A percentile compares a stretch with the other conserved stretches of the same genome.
Conservation (phyloP, 805 yeast genomes). For the Myxozyma sirexii region DNA sequence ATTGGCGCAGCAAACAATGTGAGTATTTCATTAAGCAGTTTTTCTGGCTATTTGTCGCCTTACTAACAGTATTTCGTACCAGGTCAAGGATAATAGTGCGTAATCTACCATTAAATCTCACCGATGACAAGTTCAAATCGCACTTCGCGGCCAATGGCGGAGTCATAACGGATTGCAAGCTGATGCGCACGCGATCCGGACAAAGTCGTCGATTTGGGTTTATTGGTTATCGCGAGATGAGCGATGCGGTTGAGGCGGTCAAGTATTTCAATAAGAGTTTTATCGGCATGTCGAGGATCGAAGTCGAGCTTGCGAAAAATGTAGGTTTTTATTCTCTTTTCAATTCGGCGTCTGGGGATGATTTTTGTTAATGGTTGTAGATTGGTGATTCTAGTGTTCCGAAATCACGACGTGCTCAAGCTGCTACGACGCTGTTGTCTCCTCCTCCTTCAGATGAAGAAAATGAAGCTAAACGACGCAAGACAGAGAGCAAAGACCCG, state of each 20-base stretch:
- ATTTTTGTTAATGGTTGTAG: background rate
- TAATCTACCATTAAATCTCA: slow-evolving; percentile 77
- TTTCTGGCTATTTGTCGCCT: no score
- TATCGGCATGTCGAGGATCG: slow-evolving; percentile 78
- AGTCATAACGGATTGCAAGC: slow-evolving; percentile 82
- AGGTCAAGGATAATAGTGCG: slow-evolving; percentile 86
- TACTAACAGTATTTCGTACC: background rate
- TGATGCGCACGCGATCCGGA: slow-evolving; percentile 79
- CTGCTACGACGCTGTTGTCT: background rate
- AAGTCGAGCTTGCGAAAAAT: slow-evolving; percentile 80
- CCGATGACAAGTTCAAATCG: slow-evolving; percentile 69
- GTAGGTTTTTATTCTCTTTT: slow-evolving; percentile 4
- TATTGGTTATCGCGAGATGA: slow-evolving; percentile 73
- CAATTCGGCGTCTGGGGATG: background rate
- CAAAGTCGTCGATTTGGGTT: slow-evolving; percentile 92
- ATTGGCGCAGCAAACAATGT: background rate
- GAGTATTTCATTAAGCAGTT: no score
- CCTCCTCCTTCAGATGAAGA: slow-evolving; percentile 12
- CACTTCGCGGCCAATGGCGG: slow-evolving; percentile 61
- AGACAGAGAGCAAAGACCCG: slow-evolving; percentile 4
- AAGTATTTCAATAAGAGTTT: slow-evolving; percentile 73
- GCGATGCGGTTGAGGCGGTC: slow-evolving; percentile 79
- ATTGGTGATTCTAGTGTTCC: slow-evolving; percentile 26
- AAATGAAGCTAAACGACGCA: background rate
- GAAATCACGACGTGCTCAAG: slow-evolving; percentile 2